phyloP scores from a whole-genome alignment of 2,329 filamentous ascomycete species.

The Fusarium sp. region DNA sequence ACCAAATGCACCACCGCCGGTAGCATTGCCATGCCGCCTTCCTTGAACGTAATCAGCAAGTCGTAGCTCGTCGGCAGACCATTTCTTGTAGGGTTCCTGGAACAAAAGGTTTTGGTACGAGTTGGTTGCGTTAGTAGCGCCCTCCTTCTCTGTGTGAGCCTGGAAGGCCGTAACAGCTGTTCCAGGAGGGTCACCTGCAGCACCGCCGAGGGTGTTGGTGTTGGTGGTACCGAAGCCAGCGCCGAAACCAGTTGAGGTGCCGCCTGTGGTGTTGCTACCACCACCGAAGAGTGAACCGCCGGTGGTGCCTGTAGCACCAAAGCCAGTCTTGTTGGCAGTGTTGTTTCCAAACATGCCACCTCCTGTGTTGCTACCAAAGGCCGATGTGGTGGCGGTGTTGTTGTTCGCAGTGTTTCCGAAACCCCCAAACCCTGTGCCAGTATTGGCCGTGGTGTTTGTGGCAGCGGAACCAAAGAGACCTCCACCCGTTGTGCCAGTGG shows the following conservation, averaged over 20 bases:
- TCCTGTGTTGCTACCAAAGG: slow-evolving; percentile 55
- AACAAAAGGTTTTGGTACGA: slow-evolving; percentile 84
- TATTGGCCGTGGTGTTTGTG: slow-evolving; percentile 53
- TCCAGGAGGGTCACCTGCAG: slow-evolving; percentile 70
- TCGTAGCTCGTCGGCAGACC: slow-evolving; percentile 86
- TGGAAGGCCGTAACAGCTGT: slow-evolving; percentile 77
- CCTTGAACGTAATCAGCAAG: slow-evolving; percentile 90
- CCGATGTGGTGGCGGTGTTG: slow-evolving; percentile 47
- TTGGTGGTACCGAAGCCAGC: slow-evolving; percentile 57
- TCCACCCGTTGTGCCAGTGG: slow-evolving; percentile 54
- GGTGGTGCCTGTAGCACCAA: slow-evolving; percentile 57
- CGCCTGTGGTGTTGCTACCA: slow-evolving; percentile 44
- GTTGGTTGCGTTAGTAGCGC: slow-evolving; percentile 64
- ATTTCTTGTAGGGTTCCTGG: slow-evolving; percentile 85
- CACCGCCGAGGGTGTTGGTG: slow-evolving; percentile 63
- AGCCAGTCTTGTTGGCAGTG: slow-evolving; percentile 60
- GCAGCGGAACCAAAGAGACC: slow-evolving; percentile 59
- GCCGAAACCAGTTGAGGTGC: slow-evolving; percentile 49
- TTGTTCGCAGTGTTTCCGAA: slow-evolving; percentile 53
- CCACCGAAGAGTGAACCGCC: slow-evolving; percentile 61
- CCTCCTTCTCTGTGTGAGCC: slow-evolving; percentile 78
- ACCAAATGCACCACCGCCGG: slow-evolving; percentile 87
- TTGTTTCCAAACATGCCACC: slow-evolving; percentile 66
- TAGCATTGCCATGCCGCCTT: slow-evolving; percentile 82
- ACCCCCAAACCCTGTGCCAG: slow-evolving; percentile 54